Conservation (phyloP, 1,139 yeast species). For the Yamadazyma buinensis region DNA sequence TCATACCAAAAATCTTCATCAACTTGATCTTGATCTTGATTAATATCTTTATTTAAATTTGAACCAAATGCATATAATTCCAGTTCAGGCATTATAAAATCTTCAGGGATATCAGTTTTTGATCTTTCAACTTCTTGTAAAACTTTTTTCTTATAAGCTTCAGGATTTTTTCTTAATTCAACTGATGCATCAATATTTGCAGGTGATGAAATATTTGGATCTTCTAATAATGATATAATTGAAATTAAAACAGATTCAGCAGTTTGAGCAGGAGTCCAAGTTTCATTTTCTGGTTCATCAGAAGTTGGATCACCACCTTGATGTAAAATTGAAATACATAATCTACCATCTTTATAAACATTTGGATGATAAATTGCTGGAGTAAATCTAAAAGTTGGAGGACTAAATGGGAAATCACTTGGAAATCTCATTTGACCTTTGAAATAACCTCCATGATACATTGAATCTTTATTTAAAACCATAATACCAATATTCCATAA, state of each 20-base stretch:
- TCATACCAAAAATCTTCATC: constrained; percentile 90
- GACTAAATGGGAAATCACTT: constrained; percentile 82
- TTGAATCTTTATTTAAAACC: constrained; percentile 85
- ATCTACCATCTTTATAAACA: constrained; percentile 87
- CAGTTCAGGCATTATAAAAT: constrained; percentile 72
- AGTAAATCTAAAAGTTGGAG: constrained; percentile 90
- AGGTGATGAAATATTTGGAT: constrained; percentile 89
- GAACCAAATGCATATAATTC: constrained; percentile 59
- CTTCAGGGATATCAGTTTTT: constrained; percentile 80
- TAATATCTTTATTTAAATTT: constrained; percentile 33
- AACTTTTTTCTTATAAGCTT: constrained; percentile 75
- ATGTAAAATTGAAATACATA: constrained; percentile 89
- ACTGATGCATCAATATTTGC: constrained; percentile 97
- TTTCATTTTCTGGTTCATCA: constrained; percentile 89
- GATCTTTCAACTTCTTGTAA: constrained; percentile 80
- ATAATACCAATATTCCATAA: constrained; percentile 92
- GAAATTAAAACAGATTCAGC: constrained; percentile 89
- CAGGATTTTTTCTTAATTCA: constrained; percentile 81
- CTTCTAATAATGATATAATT: constrained; percentile 84
- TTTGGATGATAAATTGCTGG: constrained; percentile 95
- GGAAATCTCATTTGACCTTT: constrained; percentile 95
- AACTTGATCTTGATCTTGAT: constrained; percentile 58
- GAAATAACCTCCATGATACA: constrained; percentile 94
- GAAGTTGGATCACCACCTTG: constrained; percentile 85
- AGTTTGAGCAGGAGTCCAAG: constrained; percentile 96